Base-by-base conservation (phyloP, 2,329 filamentous ascomycete species). In the Leptographium flavum region DNA sequence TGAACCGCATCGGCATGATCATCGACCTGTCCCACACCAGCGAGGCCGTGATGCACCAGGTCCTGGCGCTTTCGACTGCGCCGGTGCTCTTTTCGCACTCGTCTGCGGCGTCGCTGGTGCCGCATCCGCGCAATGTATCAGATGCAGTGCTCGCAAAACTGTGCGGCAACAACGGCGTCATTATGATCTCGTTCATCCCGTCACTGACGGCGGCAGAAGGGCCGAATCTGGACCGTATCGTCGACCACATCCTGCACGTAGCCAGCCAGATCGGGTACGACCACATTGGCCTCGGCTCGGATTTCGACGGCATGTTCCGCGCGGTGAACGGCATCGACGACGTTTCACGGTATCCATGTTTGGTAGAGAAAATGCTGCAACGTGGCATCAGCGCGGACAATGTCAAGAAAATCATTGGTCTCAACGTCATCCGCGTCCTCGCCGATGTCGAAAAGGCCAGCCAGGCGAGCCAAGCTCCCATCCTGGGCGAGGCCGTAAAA, bases 281-380 rank as follows among this genome's bases (percentile, higher is more conserved):
- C 32, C 74, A 94, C 58, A 86, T 95, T 9, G 90, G 88, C 0
- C 63, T 95, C 15, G 88, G 88, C 0, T 87, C 83, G 40, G 90
- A 95, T 59, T 94, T 87, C 57, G 87, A 95, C 58, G 90, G 76
- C 5, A 88, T 87, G 45, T 57, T 60, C 1, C 59, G 53, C 1
- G 77, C 78, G 4, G 86, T 87, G 0, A 58, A 66, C 41, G 88
- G 87, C 0, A 61, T 95, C 37, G 84, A 92, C 30, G 87, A 94
- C 59, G 87, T 94, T 7, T 79, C 79, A 41, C 86, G 85, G 58
- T 94, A 82, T 54, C 87, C 87, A n/a, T n/a, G n/a, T n/a, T n/a
- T n/a, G n/a, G n/a, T n/a, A n/a, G n/a, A n/a, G n/a, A n/a, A n/a
- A n/a, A n/a, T n/a, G n/a, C n/a, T n/a, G n/a, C n/a, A n/a, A n/a